Percentiles rank a stretch among this genome's conserved stretches.
Evolutionary conservation across 768 basidiomycete species (phyloP).

Genomic region (Panaeolus cyanescens): DNA sequence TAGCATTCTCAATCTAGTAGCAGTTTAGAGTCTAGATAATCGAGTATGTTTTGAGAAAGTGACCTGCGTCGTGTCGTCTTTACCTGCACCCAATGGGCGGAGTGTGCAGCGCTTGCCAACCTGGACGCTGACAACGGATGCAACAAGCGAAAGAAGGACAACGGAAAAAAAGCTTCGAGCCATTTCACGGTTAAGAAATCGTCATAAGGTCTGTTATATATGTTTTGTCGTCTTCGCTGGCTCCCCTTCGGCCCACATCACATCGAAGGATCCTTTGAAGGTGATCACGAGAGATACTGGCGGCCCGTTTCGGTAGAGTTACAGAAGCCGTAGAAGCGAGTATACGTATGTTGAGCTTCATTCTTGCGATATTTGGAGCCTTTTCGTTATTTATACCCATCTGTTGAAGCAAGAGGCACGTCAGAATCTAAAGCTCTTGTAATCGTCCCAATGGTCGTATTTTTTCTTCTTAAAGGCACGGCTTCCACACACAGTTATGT

Average conservation of each 20-base stretch:
- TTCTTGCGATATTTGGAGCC: background rate
- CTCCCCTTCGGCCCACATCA: background rate
- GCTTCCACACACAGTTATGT: too few relatives aligned
- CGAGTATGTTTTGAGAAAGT: background rate
- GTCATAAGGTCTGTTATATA: background rate
- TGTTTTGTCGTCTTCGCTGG: background rate
- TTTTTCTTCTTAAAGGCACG: too few relatives aligned
- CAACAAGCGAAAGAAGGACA: background rate
- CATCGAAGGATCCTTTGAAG: background rate
- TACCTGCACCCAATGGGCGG: constrained; percentile 35
- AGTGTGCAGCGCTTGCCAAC: constrained; percentile 21
- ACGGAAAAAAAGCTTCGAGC: background rate
- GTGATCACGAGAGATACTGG: background rate
- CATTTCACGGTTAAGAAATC: background rate
- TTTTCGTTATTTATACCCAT: background rate
- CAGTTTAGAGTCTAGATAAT: background rate
- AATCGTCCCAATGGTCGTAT: too few relatives aligned
- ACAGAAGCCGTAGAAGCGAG: background rate
- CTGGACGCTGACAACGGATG: background rate
- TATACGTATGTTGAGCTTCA: background rate
- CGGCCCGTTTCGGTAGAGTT: background rate
- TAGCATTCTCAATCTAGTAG: constrained; percentile 48
- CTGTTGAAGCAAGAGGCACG: background rate
- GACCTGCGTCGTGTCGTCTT: constrained; percentile 43
- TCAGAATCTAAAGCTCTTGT: too few relatives aligned